A percentile compares a stretch with the other conserved stretches of the same genome.
Evolutionary conservation across 2,329 filamentous ascomycete genomes (phyloP).

Genomic region (Ophiostoma sp.): DNA sequence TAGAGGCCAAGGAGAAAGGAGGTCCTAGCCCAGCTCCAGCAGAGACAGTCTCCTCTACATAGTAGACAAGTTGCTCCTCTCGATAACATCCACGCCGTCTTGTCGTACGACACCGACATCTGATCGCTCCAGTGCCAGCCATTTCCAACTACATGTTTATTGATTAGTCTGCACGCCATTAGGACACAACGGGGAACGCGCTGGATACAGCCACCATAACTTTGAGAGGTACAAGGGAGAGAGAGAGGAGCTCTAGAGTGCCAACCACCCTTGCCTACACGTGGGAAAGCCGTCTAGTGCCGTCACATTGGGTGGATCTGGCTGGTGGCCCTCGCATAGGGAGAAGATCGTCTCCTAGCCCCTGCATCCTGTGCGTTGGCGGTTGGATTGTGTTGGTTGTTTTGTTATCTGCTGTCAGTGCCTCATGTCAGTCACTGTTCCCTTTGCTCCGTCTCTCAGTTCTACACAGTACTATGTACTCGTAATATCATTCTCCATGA

Average conservation of each 20-base stretch:
- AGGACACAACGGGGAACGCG: background rate
- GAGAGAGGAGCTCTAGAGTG: too few species aligned
- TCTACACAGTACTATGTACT: background rate
- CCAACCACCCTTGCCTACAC: slow-evolving; percentile 4
- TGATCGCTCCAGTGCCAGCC: background rate
- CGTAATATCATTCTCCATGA: background rate
- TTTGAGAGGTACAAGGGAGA: too few species aligned
- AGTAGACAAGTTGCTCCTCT: background rate
- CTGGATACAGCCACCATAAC: too few species aligned
- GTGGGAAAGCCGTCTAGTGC: slow-evolving; percentile 5
- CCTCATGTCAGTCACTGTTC: background rate
- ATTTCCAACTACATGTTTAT: background rate
- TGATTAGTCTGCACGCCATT: background rate
- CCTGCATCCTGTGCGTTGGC: background rate
- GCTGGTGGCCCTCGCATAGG: background rate
- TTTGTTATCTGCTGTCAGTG: background rate
- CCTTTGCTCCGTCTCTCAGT: background rate
- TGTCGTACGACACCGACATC: slow-evolving; percentile 11
- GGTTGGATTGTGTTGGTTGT: background rate
- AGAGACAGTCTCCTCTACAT: too few species aligned
- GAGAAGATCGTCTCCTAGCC: slow-evolving; percentile 1
- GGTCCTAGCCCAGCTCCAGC: background rate
- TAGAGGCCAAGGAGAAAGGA: too few species aligned
- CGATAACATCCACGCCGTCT: background rate
- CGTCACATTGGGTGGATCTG: background rate